phyloP scores from a whole-genome alignment of 2,329 filamentous ascomycete genomes.

The Amphichorda felina region DNA sequence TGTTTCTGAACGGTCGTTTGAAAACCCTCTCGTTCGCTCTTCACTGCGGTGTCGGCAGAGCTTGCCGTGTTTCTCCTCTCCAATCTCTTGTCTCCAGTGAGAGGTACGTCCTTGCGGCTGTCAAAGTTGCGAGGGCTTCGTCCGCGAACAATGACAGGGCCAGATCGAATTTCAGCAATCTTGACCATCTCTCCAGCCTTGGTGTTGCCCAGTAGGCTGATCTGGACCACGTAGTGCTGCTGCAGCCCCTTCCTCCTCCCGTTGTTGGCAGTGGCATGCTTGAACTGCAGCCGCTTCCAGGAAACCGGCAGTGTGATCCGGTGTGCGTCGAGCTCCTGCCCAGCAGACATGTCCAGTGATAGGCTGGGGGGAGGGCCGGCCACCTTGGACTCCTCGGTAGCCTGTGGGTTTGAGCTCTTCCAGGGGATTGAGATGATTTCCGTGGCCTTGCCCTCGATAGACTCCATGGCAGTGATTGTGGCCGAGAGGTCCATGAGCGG shows the following conservation, averaged over 20 bases:
- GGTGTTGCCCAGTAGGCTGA: constrained; percentile 73
- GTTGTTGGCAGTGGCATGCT: constrained; percentile 94
- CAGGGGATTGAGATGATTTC: constrained; percentile 96
- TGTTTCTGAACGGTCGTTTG: constrained; percentile 10
- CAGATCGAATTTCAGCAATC: constrained; percentile 78
- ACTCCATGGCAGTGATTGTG: constrained; percentile 76
- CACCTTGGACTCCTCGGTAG: constrained; percentile 36
- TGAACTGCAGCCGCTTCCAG: constrained; percentile 92
- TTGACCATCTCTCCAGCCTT: constrained; percentile 52
- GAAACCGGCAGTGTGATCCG: constrained; percentile 73
- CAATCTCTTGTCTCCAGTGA: constrained; percentile 43
- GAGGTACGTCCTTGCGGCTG: constrained; percentile 71
- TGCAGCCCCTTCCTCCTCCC: constrained; percentile 87
- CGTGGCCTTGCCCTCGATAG: constrained; percentile 80
- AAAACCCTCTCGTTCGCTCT: constrained; percentile 19
- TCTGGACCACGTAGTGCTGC: constrained; percentile 84
- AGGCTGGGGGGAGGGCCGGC: constrained; percentile 40
- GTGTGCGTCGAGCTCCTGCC: constrained; percentile 64
- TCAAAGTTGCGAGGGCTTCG: constrained; percentile 92
- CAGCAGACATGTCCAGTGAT: constrained; percentile 40
- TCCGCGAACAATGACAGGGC: constrained; percentile 89
- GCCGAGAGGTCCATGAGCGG: constrained; percentile 70
- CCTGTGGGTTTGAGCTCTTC: constrained; percentile 62
- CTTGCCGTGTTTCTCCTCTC: constrained; percentile 30
- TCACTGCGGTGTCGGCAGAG: constrained; percentile 17